A percentile compares a stretch with the other conserved stretches of the same genome.
Conservation (phyloP, 768 basidiomycete species). For the Tephrocybe sp. region DNA sequence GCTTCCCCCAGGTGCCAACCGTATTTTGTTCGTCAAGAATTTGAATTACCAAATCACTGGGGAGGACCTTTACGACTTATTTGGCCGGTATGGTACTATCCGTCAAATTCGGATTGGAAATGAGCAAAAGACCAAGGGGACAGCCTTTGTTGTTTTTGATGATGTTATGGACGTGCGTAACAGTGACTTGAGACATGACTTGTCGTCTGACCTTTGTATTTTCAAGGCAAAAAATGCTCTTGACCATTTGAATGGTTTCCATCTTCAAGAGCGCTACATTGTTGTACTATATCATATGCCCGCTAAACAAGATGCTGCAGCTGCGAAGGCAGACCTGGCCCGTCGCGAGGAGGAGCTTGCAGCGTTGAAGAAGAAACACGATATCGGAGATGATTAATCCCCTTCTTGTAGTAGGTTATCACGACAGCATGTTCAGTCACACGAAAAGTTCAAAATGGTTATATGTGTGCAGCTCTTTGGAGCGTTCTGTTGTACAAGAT, state of each 20-base stretch:
- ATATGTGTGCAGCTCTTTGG: background rate
- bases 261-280: slow-evolving; percentile 96
- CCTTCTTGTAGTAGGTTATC: slow-evolving; percentile 18
- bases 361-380: slow-evolving; percentile 81
- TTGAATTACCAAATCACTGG: slow-evolving; percentile 91
- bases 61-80: slow-evolving; percentile 94
- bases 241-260: slow-evolving; percentile 97
- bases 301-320: slow-evolving; percentile 92
- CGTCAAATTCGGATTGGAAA: slow-evolving; percentile 94
- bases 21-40: slow-evolving; percentile 93
- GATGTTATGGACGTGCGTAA: slow-evolving; percentile 90
- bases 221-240: slow-evolving; percentile 91
- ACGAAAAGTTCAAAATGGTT: slow-evolving; percentile 2
- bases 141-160: slow-evolving; percentile 95
- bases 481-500: slow-evolving; percentile 2
- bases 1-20: slow-evolving; percentile 89
- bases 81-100: slow-evolving; percentile 96
- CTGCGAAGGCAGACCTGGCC: slow-evolving; percentile 90
- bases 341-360: slow-evolving; percentile 88
- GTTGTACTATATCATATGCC: slow-evolving; percentile 98
- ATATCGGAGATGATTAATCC: slow-evolving; percentile 73
- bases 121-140: slow-evolving; percentile 90
- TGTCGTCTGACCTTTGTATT: slow-evolving; percentile 13
- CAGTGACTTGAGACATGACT: background rate
- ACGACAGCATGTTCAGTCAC: slow-evolving; percentile 8